A percentile compares a stretch with the other conserved stretches of the same genome.
These are phyloP conservation scores for Pythium biforme DNA, from an alignment of 352 stramenopile genomes.

Conservation along the genomic window DNA sequence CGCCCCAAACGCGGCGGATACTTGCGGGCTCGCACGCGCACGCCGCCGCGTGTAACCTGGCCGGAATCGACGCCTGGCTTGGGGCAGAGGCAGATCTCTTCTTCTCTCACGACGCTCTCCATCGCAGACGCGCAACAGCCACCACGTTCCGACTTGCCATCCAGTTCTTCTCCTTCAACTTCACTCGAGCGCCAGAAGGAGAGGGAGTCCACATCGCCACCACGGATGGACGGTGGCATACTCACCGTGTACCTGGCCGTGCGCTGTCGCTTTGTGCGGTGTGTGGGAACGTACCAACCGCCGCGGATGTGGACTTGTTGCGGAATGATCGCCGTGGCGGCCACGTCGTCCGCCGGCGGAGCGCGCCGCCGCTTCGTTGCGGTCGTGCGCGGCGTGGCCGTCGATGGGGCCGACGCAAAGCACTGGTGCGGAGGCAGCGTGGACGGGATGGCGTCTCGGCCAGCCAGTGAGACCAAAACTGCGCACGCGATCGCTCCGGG, in stretches of 20 bases:
- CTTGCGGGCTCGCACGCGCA: constrained; percentile 5
- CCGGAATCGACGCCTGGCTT: constrained; percentile 8
- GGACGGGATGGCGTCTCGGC: background rate
- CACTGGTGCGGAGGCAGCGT: constrained; percentile 23
- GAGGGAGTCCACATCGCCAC: background rate
- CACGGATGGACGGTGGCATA: constrained; percentile 15
- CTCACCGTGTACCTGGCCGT: background rate
- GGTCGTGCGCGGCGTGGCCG: constrained; percentile 3
- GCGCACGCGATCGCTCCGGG: background rate
- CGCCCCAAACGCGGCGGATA: background rate
- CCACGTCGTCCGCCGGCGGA: background rate
- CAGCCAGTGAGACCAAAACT: constrained; percentile 24
- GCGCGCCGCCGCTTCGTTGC: constrained; percentile 20
- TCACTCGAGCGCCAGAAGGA: background rate
- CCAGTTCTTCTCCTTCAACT: background rate
- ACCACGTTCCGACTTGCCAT: background rate
- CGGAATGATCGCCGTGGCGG: constrained; percentile 5
- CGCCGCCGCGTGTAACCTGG: constrained; percentile 10
- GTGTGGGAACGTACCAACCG: background rate
- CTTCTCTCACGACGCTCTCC: constrained; percentile 13
- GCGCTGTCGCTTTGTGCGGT: constrained; percentile 5
- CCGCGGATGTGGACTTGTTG: background rate
- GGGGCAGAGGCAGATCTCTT: constrained; percentile 26
- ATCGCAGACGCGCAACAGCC: constrained; percentile 1
- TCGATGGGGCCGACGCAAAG: constrained; percentile 11